A percentile compares a stretch with the other conserved stretches of the same genome.
These are phyloP conservation scores for Infundibulicybe gibba DNA, from an alignment of 768 basidiomycete species.

Conservation along the genomic window DNA sequence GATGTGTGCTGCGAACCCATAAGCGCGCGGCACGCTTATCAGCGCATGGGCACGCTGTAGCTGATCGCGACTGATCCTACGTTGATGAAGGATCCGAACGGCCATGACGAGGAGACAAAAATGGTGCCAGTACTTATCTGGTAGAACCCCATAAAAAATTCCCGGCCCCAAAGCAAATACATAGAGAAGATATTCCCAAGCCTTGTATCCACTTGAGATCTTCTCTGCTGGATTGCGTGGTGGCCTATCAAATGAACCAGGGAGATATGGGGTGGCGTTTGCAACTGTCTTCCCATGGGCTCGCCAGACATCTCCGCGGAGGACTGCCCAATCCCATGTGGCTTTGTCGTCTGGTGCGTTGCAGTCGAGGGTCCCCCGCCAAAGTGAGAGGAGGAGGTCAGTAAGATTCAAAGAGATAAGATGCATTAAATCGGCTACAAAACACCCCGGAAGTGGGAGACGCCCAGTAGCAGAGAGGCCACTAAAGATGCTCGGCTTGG, in stretches of 20 bases:
- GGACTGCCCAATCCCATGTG: conserved; percentile 17
- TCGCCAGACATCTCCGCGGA: conserved; percentile 16
- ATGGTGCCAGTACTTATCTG: conserved; percentile 5
- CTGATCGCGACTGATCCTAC: conserved; percentile 4
- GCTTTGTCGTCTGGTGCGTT: conserved; percentile 3
- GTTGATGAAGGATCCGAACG: conserved; percentile 4
- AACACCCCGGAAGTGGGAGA: conserved; percentile 16
- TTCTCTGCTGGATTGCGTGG: conserved; percentile 30
- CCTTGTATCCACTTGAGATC: conserved; percentile 18
- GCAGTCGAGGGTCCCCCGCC: conserved; percentile 14
- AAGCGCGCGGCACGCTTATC: no score
- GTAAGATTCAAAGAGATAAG: conserved; percentile 21
- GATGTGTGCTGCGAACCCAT: no score
- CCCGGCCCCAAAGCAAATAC: conserved; percentile 15
- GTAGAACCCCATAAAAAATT: conserved; percentile 10
- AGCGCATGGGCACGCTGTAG: neutral
- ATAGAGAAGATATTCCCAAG: conserved; percentile 11
- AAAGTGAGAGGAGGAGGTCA: conserved; percentile 23
- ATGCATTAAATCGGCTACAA: conserved; percentile 28
- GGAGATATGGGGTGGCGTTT: conserved; percentile 15
- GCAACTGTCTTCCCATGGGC: conserved; percentile 23
- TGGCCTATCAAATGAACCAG: conserved; percentile 27
- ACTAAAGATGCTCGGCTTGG: conserved; percentile 22
- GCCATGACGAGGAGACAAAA: conserved; percentile 11
- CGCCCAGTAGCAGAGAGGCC: conserved; percentile 10